Evolutionary conservation across 1,284 basidiomycete genomes (phyloP).

Genomic region (Erythrobasidium hasegawianum): DNA sequence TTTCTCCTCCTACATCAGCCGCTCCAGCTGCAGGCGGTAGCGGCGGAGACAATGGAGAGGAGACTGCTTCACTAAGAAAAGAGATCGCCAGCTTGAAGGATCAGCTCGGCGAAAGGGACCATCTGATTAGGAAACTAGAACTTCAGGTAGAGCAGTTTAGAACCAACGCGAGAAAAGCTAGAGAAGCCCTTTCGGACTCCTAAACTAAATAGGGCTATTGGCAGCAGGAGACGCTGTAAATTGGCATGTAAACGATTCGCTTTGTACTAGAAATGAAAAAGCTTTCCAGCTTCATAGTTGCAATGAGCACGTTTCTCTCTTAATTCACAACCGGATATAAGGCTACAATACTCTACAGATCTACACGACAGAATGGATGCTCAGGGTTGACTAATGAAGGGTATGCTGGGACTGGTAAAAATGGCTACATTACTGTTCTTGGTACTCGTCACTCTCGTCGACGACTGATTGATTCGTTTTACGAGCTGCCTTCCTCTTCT

Average conservation of each 20-base stretch:
- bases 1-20: conserved; percentile 43
- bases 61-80: conserved; percentile 50
- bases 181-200: conserved; percentile 23
- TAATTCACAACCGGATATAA: too few species aligned
- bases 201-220: not conserved
- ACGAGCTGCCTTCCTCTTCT: not conserved
- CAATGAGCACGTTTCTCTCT: too few species aligned
- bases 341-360: not conserved
- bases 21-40: conserved; percentile 42
- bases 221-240: too few species aligned
- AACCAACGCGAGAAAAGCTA: conserved; percentile 25
- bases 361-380: not conserved
- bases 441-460: conserved; percentile 24
- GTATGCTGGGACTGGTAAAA: not conserved
- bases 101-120: conserved; percentile 69
- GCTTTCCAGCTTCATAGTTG: too few species aligned
- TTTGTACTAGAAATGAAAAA: too few species aligned
- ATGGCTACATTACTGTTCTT: conserved; percentile 12
- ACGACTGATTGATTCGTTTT: conserved; percentile 6
- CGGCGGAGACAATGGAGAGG: conserved; percentile 13
- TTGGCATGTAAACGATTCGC: too few species aligned
- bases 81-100: conserved; percentile 62
- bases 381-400: not conserved
- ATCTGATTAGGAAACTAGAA: conserved; percentile 73
- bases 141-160: conserved; percentile 63